A percentile compares a stretch with the other conserved stretches of the same genome.
Evolutionary conservation across 495 filamentous ascomycete species (phyloP).

Genomic region (Thermochaetoides thermophila): DNA sequence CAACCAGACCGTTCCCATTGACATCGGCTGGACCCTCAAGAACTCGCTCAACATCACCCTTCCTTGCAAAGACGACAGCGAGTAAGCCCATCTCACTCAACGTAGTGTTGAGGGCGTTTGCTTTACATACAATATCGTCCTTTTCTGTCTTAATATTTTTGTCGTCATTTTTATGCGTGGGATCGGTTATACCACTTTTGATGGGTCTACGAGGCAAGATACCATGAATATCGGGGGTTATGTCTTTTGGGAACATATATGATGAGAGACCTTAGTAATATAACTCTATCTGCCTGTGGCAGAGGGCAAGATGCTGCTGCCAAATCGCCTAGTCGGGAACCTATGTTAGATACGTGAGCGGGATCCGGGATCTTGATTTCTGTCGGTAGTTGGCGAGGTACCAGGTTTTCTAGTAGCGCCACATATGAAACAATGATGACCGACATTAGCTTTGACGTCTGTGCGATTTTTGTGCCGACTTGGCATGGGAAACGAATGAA

Average conservation of each 20-base stretch:
- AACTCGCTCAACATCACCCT: constrained; percentile 7
- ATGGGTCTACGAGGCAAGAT: constrained; percentile 4
- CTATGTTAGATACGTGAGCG: neutral
- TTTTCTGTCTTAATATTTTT: constrained; percentile 5
- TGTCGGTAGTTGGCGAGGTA: no score
- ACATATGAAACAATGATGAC: no score
- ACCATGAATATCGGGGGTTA: constrained; percentile 1
- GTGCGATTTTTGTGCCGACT: no score
- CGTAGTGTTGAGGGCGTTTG: no score
- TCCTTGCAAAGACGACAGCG: constrained; percentile 8
- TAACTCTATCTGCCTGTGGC: constrained; percentile 3
- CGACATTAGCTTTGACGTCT: no score
- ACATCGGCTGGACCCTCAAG: constrained; percentile 18
- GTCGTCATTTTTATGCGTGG: neutral
- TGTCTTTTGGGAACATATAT: neutral
- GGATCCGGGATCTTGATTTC: no score
- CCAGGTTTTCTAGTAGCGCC: no score
- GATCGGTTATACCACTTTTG: constrained; percentile 1
- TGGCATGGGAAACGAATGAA: no score
- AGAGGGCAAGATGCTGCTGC: neutral
- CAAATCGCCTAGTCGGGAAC: neutral
- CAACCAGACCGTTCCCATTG: constrained; percentile 24
- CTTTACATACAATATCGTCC: no score
- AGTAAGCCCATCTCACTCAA: constrained; percentile 1
- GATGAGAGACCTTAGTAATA: neutral